phyloP scores from a whole-genome alignment of 495 filamentous ascomycete genomes.

The Penicillium dipodomyicola region DNA sequence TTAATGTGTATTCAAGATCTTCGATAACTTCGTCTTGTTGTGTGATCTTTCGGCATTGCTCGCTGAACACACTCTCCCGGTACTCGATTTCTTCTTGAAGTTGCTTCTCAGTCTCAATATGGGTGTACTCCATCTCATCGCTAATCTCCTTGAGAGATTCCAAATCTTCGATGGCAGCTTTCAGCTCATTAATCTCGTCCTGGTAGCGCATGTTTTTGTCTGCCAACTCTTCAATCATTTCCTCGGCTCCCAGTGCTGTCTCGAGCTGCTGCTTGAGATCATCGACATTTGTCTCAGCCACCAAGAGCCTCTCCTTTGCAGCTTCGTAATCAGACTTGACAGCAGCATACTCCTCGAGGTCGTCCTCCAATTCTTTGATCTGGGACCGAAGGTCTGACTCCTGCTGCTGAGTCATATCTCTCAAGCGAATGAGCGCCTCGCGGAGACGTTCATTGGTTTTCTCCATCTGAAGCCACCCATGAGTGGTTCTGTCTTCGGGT shows the following conservation, averaged over 20 bases:
- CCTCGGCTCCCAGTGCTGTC: conserved; percentile 78
- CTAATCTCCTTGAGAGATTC: conserved; percentile 86
- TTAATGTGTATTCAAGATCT: conserved; percentile 86
- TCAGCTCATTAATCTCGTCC: conserved; percentile 79
- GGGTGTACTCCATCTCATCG: conserved; percentile 91
- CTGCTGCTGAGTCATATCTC: conserved; percentile 82
- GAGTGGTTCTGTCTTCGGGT: conserved; percentile 79
- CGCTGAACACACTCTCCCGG: conserved; percentile 70
- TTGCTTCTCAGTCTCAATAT: conserved; percentile 88
- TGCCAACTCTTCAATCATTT: conserved; percentile 89
- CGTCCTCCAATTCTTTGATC: conserved; percentile 74
- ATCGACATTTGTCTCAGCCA: conserved; percentile 73
- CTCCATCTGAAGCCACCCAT: conserved; percentile 90
- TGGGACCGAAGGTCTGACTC: conserved; percentile 76
- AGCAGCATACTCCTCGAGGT: conserved; percentile 66
- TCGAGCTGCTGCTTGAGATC: conserved; percentile 91
- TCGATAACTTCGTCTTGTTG: conserved; percentile 73
- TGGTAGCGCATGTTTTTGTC: conserved; percentile 78
- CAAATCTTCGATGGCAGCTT: conserved; percentile 76
- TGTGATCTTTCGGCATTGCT: conserved; percentile 61
- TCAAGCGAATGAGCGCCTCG: conserved; percentile 77
- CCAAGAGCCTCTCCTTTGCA: conserved; percentile 66
- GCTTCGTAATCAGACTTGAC: conserved; percentile 70
- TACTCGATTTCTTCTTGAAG: conserved; percentile 90
- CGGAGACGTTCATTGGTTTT: conserved; percentile 82